Percentiles rank a stretch among this genome's conserved stretches.
These are phyloP conservation scores for Beauveria scarabaeidicola DNA, from an alignment of 2,329 filamentous ascomycete species.

Conservation along the genomic window DNA sequence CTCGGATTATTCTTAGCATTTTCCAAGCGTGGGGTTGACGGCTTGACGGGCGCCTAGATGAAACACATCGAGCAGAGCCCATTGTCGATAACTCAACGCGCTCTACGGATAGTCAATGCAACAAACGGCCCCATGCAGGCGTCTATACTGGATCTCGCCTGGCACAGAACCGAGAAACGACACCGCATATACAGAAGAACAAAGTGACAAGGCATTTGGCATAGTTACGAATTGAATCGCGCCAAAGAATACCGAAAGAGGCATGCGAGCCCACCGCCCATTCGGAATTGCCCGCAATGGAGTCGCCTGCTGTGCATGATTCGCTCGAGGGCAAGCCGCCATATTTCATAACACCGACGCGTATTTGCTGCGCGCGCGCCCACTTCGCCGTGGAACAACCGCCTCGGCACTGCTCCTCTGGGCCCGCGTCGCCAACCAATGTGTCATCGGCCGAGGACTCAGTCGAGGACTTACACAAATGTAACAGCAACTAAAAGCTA, in stretches of 20 bases:
- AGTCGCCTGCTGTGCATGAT: not conserved
- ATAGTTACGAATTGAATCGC: not conserved
- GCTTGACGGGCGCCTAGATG: constrained; percentile 8
- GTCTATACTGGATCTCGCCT: not conserved
- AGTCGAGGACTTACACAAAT: not conserved
- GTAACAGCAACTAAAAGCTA: not conserved
- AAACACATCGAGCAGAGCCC: constrained; percentile 2
- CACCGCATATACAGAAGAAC: not conserved
- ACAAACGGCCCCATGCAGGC: constrained; percentile 3
- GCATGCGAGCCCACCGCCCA: constrained; percentile 4
- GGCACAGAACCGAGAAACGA: not conserved
- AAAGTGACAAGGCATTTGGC: not conserved
- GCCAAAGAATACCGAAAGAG: not conserved
- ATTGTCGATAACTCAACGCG: not conserved
- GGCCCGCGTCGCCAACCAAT: not conserved
- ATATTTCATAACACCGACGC: constrained; percentile 1
- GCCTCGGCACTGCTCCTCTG: not conserved
- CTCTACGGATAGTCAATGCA: not conserved
- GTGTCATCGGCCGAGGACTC: not conserved
- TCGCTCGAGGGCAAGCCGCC: not conserved
- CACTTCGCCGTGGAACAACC: not conserved
- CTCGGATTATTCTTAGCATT: not conserved
- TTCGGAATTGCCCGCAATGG: constrained; percentile 7
- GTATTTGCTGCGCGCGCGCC: not conserved
- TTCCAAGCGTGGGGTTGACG: constrained; percentile 4